These are phyloP conservation scores for Niveomyces coronatus DNA, from an alignment of 2,329 filamentous ascomycete genomes.

Conservation along the genomic window DNA sequence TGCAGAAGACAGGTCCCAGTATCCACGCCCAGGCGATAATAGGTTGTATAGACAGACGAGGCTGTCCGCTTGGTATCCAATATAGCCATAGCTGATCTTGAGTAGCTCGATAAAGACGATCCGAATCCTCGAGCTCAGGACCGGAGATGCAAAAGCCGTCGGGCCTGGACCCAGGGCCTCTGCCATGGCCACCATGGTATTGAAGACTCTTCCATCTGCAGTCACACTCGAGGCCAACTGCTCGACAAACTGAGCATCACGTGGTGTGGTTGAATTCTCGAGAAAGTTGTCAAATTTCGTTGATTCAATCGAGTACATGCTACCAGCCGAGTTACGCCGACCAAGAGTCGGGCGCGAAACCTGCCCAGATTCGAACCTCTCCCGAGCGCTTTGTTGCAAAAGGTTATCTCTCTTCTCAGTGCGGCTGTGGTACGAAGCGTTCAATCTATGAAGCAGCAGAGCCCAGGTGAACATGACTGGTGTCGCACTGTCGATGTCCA, in stretches of 20 bases:
- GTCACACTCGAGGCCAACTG: conserved; percentile 39
- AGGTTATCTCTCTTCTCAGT: conserved; percentile 50
- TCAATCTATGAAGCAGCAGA: conserved; percentile 61
- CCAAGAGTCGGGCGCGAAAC: conserved; percentile 28
- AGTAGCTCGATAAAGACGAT: conserved; percentile 59
- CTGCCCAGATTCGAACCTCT: conserved; percentile 42
- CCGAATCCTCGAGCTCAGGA: conserved; percentile 54
- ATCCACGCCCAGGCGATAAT: conserved; percentile 43
- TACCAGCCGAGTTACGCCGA: conserved; percentile 49
- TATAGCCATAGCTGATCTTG: conserved; percentile 52
- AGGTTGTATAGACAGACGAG: conserved; percentile 56
- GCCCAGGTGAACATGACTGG: conserved; percentile 77
- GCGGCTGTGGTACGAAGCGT: conserved; percentile 49
- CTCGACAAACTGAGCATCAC: conserved; percentile 42
- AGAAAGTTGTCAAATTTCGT: conserved; percentile 50
- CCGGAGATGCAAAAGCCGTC: conserved; percentile 37
- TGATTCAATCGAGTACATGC: conserved; percentile 51
- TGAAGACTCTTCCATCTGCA: conserved; percentile 40
- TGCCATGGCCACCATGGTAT: conserved; percentile 42
- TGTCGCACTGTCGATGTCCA: conserved; percentile 50
- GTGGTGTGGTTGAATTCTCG: conserved; percentile 36
- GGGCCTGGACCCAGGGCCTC: conserved; percentile 33
- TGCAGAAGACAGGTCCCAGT: conserved; percentile 40
- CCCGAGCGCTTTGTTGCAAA: conserved; percentile 47
- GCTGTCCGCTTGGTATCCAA: conserved; percentile 65